phyloP scores from a whole-genome alignment of 2,329 filamentous ascomycete species.

The Claviceps sp. region DNA sequence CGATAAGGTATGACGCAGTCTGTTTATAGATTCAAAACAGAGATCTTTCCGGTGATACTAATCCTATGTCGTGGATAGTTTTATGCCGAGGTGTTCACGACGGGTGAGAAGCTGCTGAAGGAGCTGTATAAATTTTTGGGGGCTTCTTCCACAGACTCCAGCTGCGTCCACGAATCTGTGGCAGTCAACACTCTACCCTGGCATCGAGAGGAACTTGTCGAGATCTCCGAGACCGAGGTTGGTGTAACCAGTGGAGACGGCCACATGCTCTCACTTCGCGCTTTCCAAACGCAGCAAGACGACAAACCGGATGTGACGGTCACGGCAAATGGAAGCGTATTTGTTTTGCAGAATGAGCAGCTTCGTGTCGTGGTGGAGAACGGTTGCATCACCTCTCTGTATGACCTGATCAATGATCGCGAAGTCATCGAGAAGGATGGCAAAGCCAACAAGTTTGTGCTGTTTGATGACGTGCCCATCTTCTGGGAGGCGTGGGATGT shows the following conservation, averaged over 20 bases:
- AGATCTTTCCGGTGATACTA: conserved; percentile 8
- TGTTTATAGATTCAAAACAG: no score
- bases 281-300: conserved; percentile 31
- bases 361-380: conserved; percentile 58
- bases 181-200: conserved; percentile 82
- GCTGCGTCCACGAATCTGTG: conserved; percentile 34
- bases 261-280: conserved; percentile 35
- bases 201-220: conserved; percentile 62
- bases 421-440: conserved; percentile 62
- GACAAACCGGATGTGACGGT: conserved; percentile 36
- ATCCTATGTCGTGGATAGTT: conserved; percentile 32
- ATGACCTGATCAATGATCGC: conserved; percentile 58
- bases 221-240: conserved; percentile 39
- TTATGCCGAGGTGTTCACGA: conserved; percentile 71
- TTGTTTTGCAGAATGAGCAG: conserved; percentile 66
- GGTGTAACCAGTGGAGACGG: conserved; percentile 45
- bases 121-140: conserved; percentile 57
- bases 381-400: conserved; percentile 73
- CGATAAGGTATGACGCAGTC: conserved; percentile 44
- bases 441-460: conserved; percentile 81
- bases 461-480: conserved; percentile 93
- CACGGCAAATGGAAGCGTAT: conserved; percentile 43
- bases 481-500: conserved; percentile 99
- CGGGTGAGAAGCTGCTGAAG: conserved; percentile 56
- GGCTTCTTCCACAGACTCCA: conserved; percentile 32